phyloP scores from a whole-genome alignment of 768 basidiomycete species.

The Termitomyces sp. region DNA sequence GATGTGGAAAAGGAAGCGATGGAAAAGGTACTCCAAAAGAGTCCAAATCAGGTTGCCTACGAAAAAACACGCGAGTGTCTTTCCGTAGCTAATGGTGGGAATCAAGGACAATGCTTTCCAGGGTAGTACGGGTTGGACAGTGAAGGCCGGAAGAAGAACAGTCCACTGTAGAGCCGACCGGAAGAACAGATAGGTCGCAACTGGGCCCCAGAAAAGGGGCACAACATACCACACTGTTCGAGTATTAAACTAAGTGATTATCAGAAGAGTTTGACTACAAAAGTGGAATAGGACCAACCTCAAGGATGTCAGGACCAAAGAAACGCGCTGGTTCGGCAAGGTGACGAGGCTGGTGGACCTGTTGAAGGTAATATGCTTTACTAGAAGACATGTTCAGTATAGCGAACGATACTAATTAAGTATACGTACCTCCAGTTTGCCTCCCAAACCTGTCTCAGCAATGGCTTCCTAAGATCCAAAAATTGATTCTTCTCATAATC shows the following conservation, averaged over 20 bases:
- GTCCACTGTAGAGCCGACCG: conserved; percentile 84
- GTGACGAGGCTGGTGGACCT: conserved; percentile 96
- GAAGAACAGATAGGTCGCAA: conserved; percentile 69
- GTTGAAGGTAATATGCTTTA: conserved; percentile 93
- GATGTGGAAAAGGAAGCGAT: conserved; percentile 97
- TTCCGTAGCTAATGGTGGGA: conserved; percentile 43
- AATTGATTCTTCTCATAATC: conserved; percentile 92
- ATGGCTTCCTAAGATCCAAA: conserved; percentile 80
- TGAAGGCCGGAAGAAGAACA: conserved; percentile 60
- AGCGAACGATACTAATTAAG: conserved; percentile 1
- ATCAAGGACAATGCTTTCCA: conserved; percentile 40
- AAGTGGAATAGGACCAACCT: conserved; percentile 39
- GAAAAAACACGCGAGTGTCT: conserved; percentile 66
- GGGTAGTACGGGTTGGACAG: conserved; percentile 49
- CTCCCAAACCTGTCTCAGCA: conserved; percentile 83
- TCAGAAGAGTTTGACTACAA: background rate
- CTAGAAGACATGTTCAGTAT: conserved; percentile 27
- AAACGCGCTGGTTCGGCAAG: conserved; percentile 77
- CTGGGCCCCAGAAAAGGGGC: conserved; percentile 88
- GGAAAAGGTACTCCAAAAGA: conserved; percentile 84
- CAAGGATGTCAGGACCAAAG: conserved; percentile 77
- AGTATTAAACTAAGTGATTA: conserved; percentile 57
- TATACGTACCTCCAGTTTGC: conserved; percentile 68
- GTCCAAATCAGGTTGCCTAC: conserved; percentile 92
- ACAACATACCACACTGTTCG: conserved; percentile 92